Evolutionary conservation across 768 basidiomycete species (phyloP).

Genomic region (Cystobasidium onofrii): DNA sequence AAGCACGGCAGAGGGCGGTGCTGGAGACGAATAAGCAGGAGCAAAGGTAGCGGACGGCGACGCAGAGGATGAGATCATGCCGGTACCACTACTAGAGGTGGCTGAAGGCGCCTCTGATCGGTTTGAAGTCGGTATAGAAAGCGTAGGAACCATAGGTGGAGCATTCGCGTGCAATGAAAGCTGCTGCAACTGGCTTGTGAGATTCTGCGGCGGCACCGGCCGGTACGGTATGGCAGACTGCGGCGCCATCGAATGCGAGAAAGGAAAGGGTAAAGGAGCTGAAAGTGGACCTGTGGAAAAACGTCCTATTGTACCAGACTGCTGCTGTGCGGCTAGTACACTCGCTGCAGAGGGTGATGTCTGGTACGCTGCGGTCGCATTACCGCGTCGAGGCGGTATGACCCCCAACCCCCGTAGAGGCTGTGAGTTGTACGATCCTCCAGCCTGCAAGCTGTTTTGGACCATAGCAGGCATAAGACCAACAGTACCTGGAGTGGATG

Average conservation of each 20-base stretch:
- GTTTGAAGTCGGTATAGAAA: neutral
- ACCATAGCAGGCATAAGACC: neutral
- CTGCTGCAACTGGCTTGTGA: neutral
- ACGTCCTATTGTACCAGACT: neutral
- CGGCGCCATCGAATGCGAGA: neutral
- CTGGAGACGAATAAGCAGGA: neutral
- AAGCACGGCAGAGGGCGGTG: neutral
- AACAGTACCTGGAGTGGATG: neutral
- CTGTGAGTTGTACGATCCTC: neutral
- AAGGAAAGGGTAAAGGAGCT: neutral
- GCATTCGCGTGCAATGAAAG: neutral
- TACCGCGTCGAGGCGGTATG: neutral
- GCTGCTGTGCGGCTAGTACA: neutral
- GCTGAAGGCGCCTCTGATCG: neutral
- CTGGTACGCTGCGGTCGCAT: neutral
- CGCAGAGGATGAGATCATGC: neutral
- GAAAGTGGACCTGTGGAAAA: neutral
- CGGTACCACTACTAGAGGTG: neutral
- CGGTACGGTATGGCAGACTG: neutral
- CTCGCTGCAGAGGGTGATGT: neutral
- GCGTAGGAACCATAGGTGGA: neutral
- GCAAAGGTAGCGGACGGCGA: neutral
- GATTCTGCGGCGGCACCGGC: constrained; percentile 13
- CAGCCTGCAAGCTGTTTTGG: neutral
- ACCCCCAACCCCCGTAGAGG: neutral